Base-by-base conservation (phyloP, 768 basidiomycete species). In the Rhodotorula babjevae region DNA sequence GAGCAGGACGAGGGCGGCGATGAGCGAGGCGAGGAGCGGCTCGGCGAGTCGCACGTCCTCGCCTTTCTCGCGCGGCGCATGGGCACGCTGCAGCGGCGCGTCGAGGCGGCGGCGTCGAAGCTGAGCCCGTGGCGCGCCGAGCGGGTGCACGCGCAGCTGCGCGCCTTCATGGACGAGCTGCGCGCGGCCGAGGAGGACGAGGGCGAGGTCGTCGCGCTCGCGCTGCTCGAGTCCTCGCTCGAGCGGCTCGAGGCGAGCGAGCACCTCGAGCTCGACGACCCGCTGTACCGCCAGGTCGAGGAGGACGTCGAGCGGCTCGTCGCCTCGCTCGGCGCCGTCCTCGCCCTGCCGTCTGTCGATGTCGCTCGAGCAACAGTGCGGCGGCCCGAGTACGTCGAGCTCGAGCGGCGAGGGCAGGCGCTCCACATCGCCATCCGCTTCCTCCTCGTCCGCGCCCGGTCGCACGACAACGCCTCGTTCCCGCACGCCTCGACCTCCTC, bases 341-440 rank as follows among this genome's bases (percentile, higher is more conserved):
- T 10, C 49, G 47, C 31, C 27, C 6, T 3, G 65, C 47, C 27
- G 11, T 60, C 49, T 14, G 47, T 7, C 21, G 47, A 19, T 4
- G 14, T 18, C 44, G 18, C 44, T 46, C 44, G 44, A 12, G 44
- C 44, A 46, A 3, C 18, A 11, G 44, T 11, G 12, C 44, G 44
- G 14, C 44, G 44, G 44, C 44, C 44, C 44, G 44, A 18, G 18
- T 46, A 11, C 6, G 18, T 46, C 14, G 18, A 16, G 42, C 23
- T 57, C 19, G 56, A 57, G 31, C 74, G 57, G 0, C 69, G 64
- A 44, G 63, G 70, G 3, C 70, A 72, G 52, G 63, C 65, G 44
- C 67, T 75, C 10, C 61, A 71, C 55, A 49, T 69, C 67, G 70
- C 74, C 1, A 66, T 75, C 42, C 74, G 74, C 2, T 71, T 72